These are phyloP conservation scores for Scedosporium boydii DNA, from an alignment of 2,329 filamentous ascomycete genomes.

Conservation along the genomic window DNA sequence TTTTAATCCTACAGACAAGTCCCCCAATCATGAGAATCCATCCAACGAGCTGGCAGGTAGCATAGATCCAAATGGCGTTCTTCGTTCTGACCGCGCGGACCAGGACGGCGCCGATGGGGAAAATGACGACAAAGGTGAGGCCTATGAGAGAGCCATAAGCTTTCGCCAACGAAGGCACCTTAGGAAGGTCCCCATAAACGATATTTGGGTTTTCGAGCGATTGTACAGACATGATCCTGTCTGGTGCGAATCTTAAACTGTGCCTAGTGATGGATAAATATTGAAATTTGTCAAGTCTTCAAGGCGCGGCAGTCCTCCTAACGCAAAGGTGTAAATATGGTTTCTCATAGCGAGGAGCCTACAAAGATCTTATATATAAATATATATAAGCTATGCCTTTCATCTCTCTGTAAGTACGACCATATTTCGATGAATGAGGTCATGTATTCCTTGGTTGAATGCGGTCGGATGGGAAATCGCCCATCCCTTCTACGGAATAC, in stretches of 20 bases:
- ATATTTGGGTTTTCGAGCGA: not conserved
- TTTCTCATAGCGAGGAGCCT: too few species aligned
- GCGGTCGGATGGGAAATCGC: too few species aligned
- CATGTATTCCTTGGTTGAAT: too few species aligned
- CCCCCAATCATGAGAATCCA: slow-evolving; percentile 50
- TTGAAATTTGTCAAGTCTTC: too few species aligned
- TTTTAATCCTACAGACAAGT: slow-evolving; percentile 45
- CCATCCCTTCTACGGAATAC: too few species aligned
- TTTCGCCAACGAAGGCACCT: not conserved
- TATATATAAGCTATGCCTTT: too few species aligned
- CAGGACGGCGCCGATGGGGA: slow-evolving; percentile 49
- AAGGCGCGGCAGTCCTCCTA: too few species aligned
- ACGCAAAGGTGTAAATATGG: too few species aligned
- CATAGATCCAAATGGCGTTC: slow-evolving; percentile 41
- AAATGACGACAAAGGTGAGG: slow-evolving; percentile 47
- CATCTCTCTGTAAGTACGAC: too few species aligned
- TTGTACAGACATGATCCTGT: not conserved
- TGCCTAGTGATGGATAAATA: not conserved
- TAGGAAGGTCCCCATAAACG: not conserved
- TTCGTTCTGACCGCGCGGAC: slow-evolving; percentile 46
- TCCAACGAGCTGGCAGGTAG: slow-evolving; percentile 40
- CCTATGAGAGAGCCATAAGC: slow-evolving; percentile 53
- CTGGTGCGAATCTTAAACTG: too few species aligned
- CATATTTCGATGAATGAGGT: too few species aligned
- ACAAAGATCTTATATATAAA: too few species aligned